Conservation (phyloP, 352 stramenopile species). For the Thalassiosira livingstoniorum region DNA sequence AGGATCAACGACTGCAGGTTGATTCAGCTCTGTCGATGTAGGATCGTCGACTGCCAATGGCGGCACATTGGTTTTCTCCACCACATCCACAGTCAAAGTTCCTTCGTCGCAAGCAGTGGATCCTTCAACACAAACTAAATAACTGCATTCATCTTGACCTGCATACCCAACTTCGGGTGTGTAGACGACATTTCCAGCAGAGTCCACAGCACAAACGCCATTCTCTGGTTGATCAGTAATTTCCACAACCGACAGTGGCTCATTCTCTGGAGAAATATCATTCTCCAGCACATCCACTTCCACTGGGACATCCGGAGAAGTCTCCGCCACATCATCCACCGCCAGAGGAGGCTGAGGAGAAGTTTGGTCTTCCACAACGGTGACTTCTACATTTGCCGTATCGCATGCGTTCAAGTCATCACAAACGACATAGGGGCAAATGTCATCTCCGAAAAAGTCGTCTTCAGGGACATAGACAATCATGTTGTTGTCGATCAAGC, state of each 20-base stretch:
- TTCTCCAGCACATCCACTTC: slow-evolving; percentile 18
- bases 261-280: slow-evolving; percentile 1
- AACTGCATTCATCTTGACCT: slow-evolving; percentile 27
- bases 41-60: slow-evolving; percentile 34
- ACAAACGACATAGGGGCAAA: slow-evolving; percentile 33
- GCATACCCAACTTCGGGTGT: slow-evolving; percentile 17
- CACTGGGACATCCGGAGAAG: not conserved
- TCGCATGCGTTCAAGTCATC: slow-evolving; percentile 12
- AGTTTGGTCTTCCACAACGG: slow-evolving; percentile 12
- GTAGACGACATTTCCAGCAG: not conserved
- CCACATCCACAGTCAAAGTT: slow-evolving; percentile 27
- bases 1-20: slow-evolving; percentile 20
- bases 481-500: slow-evolving; percentile 18
- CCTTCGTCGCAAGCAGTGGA: slow-evolving; percentile 26
- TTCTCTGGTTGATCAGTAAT: slow-evolving; percentile 8
- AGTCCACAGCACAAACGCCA: slow-evolving; percentile 4
- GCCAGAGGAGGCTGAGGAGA: not conserved
- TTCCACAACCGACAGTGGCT: slow-evolving; percentile 1
- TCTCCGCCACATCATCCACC: slow-evolving; percentile 25
- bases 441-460: slow-evolving; percentile 28
- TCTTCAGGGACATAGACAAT: slow-evolving; percentile 29
- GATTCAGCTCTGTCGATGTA: slow-evolving; percentile 7
- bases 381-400: slow-evolving; percentile 10
- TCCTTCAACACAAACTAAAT: slow-evolving; percentile 25
- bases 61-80: slow-evolving; percentile 10